Percentiles rank a stretch among this genome's conserved stretches.
These are phyloP conservation scores for Arxiozyma slooffiae DNA, from an alignment of 1,139 yeast genomes.

Conservation along the genomic window DNA sequence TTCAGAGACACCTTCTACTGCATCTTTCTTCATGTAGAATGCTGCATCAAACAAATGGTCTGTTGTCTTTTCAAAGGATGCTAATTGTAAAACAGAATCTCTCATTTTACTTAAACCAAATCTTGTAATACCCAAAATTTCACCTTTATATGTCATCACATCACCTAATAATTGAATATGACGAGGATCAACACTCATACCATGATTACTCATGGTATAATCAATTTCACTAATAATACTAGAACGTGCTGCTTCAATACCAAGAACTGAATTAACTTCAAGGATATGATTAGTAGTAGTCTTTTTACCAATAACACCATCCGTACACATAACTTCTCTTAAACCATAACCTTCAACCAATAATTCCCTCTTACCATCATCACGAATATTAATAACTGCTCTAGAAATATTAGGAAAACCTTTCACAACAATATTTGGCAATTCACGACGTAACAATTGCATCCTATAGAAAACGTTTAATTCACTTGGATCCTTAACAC, in stretches of 20 bases:
- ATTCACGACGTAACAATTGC: slow-evolving; percentile 76
- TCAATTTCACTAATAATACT: slow-evolving; percentile 91
- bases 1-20: slow-evolving; percentile 95
- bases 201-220: slow-evolving; percentile 97
- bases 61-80: slow-evolving; percentile 95
- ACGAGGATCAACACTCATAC: slow-evolving; percentile 99
- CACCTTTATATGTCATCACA: slow-evolving; percentile 98
- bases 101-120: slow-evolving; percentile 98
- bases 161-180: slow-evolving; percentile 95
- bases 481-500: slow-evolving; percentile 39
- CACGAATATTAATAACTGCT: slow-evolving; percentile 90
- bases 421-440: slow-evolving; percentile 83
- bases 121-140: slow-evolving; percentile 93
- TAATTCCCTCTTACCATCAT: slow-evolving; percentile 73
- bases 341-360: slow-evolving; percentile 97
- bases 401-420: slow-evolving; percentile 86
- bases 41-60: slow-evolving; percentile 98
- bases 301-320: slow-evolving; percentile 84
- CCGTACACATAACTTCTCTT: slow-evolving; percentile 93
- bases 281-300: slow-evolving; percentile 87
- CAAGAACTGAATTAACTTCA: slow-evolving; percentile 82
- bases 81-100: slow-evolving; percentile 92
- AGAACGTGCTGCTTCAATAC: slow-evolving; percentile 95
- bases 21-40: slow-evolving; percentile 90
- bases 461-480: slow-evolving; percentile 73